A percentile compares a stretch with the other conserved stretches of the same genome.
Evolutionary conservation across 768 basidiomycete species (phyloP).

Genomic region (Russula griseocarnosa): DNA sequence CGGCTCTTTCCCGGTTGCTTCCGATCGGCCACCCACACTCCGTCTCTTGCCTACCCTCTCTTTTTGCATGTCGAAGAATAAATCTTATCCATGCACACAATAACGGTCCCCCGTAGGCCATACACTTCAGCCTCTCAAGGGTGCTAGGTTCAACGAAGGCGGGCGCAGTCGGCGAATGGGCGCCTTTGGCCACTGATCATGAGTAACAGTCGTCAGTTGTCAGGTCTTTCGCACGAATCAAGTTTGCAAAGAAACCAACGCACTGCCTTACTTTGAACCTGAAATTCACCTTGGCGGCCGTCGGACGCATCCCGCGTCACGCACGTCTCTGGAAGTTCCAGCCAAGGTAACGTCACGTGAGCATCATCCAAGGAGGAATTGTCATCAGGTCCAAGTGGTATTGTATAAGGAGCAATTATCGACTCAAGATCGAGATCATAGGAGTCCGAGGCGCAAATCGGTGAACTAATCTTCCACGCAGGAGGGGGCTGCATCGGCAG

Average conservation of each 20-base stretch:
- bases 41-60: not conserved
- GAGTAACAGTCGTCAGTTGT: not conserved
- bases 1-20: not conserved
- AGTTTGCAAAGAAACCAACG: not conserved
- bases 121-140: not conserved
- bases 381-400: not conserved
- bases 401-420: not conserved
- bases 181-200: slow-evolving; percentile 4
- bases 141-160: not conserved
- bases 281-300: not conserved
- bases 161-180: not conserved
- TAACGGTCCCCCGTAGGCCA: not conserved
- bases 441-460: not conserved
- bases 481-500: slow-evolving; percentile 19
- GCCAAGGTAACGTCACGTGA: not conserved
- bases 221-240: slow-evolving; percentile 9
- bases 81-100: not conserved
- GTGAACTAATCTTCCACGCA: not conserved
- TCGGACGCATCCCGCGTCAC: slow-evolving; percentile 1
- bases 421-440: slow-evolving; percentile 7
- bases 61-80: not conserved
- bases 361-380: not conserved
- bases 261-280: slow-evolving; percentile 1
- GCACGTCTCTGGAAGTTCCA: slow-evolving; percentile 10
- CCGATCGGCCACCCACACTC: not conserved